Evolutionary conservation across 495 filamentous ascomycete genomes (phyloP).

Genomic region (Penicillium crystallinum): DNA sequence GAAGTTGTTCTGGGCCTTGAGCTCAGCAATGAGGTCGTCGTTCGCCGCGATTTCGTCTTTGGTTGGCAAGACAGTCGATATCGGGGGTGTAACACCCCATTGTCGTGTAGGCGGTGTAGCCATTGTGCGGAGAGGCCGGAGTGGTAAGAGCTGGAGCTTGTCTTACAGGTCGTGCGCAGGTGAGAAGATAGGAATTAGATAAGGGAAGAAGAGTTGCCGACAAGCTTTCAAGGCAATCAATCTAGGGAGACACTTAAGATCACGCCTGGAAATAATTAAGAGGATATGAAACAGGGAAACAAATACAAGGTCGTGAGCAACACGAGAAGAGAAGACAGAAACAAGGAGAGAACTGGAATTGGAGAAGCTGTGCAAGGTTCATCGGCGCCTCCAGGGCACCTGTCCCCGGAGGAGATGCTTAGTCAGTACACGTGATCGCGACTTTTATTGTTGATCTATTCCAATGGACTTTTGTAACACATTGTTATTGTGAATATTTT

Average conservation of each 20-base stretch:
- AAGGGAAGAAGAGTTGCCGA: slow-evolving; percentile 9
- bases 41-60: slow-evolving; percentile 67
- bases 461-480: no score
- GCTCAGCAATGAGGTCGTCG: slow-evolving; percentile 70
- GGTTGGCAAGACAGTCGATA: slow-evolving; percentile 71
- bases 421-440: slow-evolving; percentile 16
- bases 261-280: neutral
- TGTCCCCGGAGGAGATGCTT: slow-evolving; percentile 5
- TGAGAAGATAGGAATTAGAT: slow-evolving; percentile 25
- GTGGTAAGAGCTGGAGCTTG: slow-evolving; percentile 2
- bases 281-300: neutral
- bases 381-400: slow-evolving; percentile 11
- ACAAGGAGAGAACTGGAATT: slow-evolving; percentile 10
- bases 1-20: slow-evolving; percentile 83
- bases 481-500: no score
- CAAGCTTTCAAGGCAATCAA: neutral
- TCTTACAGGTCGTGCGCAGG: slow-evolving; percentile 13
- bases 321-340: neutral
- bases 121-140: slow-evolving; percentile 43
- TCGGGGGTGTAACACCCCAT: slow-evolving; percentile 81
- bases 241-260: neutral
- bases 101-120: slow-evolving; percentile 44
- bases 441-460: neutral
- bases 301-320: neutral
- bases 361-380: slow-evolving; percentile 5